Evolutionary conservation across 1,284 basidiomycete genomes (phyloP), one percentile per base, ranked within the genome.

Genomic region (Schizopora paradoxa): DNA sequence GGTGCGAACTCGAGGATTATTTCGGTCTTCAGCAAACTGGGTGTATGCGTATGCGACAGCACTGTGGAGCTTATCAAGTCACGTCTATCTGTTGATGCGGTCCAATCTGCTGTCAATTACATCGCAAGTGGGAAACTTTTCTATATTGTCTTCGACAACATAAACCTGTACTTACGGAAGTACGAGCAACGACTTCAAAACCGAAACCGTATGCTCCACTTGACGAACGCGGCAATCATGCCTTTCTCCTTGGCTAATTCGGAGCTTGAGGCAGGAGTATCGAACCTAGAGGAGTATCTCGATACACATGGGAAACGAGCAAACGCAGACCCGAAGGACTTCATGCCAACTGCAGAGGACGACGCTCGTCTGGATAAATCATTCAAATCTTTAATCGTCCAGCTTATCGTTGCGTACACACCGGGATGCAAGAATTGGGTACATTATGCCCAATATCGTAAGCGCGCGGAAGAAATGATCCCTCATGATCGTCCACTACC

Each of bases 141-240:
- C 33, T 55, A 40, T 35, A 47, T 49, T 6, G 57, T 62, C 19
- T 63, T 58, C 43, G 60, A 64, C 47, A 62, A 63, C 35, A 61
- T 64, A 53, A 64, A 64, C 44, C 51, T 64, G 25, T 61, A 54
- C 37, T 45, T 60, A 0, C 51, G 57, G 18, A 58, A 60, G 43
- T 55, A 23, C 8, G 45, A 60, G 37, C 60, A 63, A 47, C 45
- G 59, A 11, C 6, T 61, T 4, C 53, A 52, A 0, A 63, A 58
- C 45, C 38, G 35, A 2, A 52, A 38, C 34, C 14, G 32, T 16
- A 58, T 58, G 56, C 43, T 58, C n/a, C 41, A 57, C 42, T 46
- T 48, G 0, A 58, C 58, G 0, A 59, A 59, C 32, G 41, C 29
- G 10, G 56, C 49, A 3, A 27, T 59, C 5, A 35, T 59, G 18